Evolutionary conservation across 176 grass and related monocot species (phyloP).

Genomic region (Triticum turgidum): DNA sequence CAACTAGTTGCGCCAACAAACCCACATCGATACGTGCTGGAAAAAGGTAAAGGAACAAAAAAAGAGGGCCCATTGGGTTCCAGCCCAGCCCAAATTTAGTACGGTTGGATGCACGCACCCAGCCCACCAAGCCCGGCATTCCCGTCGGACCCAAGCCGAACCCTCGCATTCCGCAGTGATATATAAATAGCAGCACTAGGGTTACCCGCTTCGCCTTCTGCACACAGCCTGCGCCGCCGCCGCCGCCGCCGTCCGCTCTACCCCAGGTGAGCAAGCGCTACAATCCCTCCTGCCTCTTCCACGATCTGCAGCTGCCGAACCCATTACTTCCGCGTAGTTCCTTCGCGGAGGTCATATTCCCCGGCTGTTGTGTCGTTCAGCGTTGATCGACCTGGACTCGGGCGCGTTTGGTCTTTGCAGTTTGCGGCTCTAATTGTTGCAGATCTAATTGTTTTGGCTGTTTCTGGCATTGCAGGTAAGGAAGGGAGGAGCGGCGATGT

Average conservation of each 20-base stretch:
- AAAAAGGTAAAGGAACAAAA: too few species aligned
- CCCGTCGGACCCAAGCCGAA: constrained; percentile 9
- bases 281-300: not conserved
- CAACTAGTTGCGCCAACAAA: too few species aligned
- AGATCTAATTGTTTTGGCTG: constrained; percentile 6
- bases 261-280: constrained; percentile 22
- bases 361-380: not conserved
- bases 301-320: not conserved
- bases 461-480: constrained; percentile 36
- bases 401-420: not conserved
- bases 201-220: constrained; percentile 24
- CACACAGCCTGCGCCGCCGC: constrained; percentile 9
- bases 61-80: too few species aligned
- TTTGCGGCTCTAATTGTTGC: not conserved
- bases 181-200: constrained; percentile 44
- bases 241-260: constrained; percentile 2
- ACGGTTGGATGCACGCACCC: too few species aligned
- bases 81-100: not conserved
- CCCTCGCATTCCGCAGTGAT: constrained; percentile 25
- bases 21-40: too few species aligned
- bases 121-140: constrained; percentile 2
- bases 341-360: not conserved
- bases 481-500: constrained; percentile 64
- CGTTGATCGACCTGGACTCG: not conserved
- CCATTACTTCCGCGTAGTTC: too few species aligned